A percentile compares a stretch with the other conserved stretches of the same genome.
Conservation (phyloP, 2,329 filamentous ascomycete genomes). For the Paraconiothyrium sp. region DNA sequence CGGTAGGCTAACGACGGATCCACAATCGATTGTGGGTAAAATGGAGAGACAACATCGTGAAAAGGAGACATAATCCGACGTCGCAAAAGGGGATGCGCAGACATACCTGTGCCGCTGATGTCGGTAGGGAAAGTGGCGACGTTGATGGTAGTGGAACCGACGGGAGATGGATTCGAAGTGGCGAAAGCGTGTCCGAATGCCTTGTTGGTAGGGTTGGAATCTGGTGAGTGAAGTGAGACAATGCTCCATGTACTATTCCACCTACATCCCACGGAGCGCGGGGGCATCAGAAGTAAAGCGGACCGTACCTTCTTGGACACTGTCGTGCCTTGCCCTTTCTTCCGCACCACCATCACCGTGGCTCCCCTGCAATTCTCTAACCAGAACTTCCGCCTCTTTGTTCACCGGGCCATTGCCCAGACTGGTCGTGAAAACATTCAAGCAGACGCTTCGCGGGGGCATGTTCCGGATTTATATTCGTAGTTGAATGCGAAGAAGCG, state of each 20-base stretch:
- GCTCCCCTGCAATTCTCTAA: constrained; percentile 29
- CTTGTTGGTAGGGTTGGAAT: constrained; percentile 11
- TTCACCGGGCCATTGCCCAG: constrained; percentile 33
- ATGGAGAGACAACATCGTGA: neutral
- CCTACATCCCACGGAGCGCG: neutral
- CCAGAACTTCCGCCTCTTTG: constrained; percentile 30
- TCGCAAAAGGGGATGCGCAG: neutral
- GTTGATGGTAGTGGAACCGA: constrained; percentile 12
- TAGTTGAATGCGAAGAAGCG: constrained; percentile 21
- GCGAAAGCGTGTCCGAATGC: constrained; percentile 6
- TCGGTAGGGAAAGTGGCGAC: constrained; percentile 5
- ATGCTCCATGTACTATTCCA: constrained; percentile 6
- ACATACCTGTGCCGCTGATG: constrained; percentile 10
- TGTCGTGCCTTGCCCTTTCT: constrained; percentile 37
- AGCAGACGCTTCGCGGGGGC: constrained; percentile 48
- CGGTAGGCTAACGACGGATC: constrained; percentile 10
- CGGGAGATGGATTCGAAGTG: constrained; percentile 7
- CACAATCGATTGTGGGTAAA: constrained; percentile 1
- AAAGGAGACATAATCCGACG: neutral
- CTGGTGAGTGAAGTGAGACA: constrained; percentile 10
- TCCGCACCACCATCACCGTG: constrained; percentile 26
- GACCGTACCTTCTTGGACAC: constrained; percentile 37
- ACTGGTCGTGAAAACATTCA: constrained; percentile 49
- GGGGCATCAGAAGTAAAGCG: neutral
- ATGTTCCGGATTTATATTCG: constrained; percentile 30